phyloP scores from a whole-genome alignment of 2,329 filamentous ascomycete genomes.

The Achaetomium macrosporum region DNA sequence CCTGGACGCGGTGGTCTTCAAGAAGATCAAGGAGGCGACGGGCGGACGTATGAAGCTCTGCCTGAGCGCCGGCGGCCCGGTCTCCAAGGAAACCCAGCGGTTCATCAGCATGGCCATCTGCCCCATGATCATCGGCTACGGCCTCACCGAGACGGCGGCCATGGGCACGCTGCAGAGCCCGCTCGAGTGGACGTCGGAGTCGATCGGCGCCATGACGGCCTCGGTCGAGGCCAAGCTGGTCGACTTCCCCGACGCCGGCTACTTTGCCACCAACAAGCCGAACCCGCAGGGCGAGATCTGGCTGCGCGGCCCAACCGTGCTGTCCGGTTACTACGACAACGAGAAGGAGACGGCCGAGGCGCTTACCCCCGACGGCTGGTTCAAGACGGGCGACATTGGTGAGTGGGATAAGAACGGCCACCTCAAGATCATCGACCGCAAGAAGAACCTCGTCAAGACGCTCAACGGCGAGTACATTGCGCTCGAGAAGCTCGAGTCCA shows the following conservation, averaged over 20 bases:
- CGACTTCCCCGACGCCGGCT: conserved; percentile 78
- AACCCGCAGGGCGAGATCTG: conserved; percentile 79
- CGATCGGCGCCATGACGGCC: conserved; percentile 67
- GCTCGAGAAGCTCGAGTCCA: conserved; percentile 61
- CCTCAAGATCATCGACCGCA: conserved; percentile 71
- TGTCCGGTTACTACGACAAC: conserved; percentile 69
- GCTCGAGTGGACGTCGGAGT: conserved; percentile 67
- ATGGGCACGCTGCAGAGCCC: conserved; percentile 73
- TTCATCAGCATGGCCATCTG: conserved; percentile 87
- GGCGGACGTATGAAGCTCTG: conserved; percentile 74
- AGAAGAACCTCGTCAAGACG: conserved; percentile 86
- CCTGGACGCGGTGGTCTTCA: conserved; percentile 77
- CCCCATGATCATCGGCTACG: conserved; percentile 85
- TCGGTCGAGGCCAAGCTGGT: conserved; percentile 79
- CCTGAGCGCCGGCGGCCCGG: conserved; percentile 80
- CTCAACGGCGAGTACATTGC: conserved; percentile 78
- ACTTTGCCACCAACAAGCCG: conserved; percentile 68
- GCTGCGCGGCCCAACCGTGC: conserved; percentile 71
- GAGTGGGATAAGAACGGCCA: conserved; percentile 69
- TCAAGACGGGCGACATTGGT: conserved; percentile 81
- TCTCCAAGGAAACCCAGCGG: conserved; percentile 76
- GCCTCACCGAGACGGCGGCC: conserved; percentile 76
- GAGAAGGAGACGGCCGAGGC: conserved; percentile 67
- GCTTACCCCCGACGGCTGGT: conserved; percentile 72
- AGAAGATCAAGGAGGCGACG: conserved; percentile 85